Evolutionary conservation across 148 eudicot genomes (phyloP).

Genomic region (Vaccinium vitisidaea): DNA sequence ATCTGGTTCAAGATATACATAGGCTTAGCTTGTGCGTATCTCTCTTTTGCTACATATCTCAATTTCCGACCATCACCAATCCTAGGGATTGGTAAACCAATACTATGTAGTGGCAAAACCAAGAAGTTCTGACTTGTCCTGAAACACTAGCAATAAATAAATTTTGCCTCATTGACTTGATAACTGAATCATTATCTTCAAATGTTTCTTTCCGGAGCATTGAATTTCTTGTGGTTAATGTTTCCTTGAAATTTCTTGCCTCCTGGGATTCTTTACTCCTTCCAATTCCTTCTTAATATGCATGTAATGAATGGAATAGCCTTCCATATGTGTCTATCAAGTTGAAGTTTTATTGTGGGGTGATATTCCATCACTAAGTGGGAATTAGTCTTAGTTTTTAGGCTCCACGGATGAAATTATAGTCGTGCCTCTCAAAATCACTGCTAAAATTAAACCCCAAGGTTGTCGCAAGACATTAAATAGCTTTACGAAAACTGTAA

Average conservation of each 20-base stretch:
- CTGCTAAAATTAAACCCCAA: slow-evolving; percentile 4
- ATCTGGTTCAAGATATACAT: slow-evolving; percentile 56
- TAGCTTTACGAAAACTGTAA: background rate
- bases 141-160: background rate
- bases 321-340: background rate
- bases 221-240: background rate
- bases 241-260: background rate
- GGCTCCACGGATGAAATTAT: background rate
- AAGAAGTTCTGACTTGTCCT: slow-evolving; percentile 10
- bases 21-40: slow-evolving; percentile 54
- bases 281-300: background rate
- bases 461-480: background rate
- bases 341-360: too few relatives aligned
- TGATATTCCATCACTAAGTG: background rate
- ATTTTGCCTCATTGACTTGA: background rate
- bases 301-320: background rate
- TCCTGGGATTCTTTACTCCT: background rate
- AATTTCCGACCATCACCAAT: slow-evolving; percentile 50
- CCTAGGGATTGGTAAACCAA: slow-evolving; percentile 27
- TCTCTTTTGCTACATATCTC: slow-evolving; percentile 49
- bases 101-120: slow-evolving; percentile 32
- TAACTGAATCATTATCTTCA: background rate
- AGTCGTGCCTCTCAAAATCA: background rate
- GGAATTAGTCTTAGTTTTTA: background rate
- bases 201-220: slow-evolving; percentile 5